These are phyloP conservation scores for Abortiporus biennis DNA, from an alignment of 1,284 basidiomycete genomes.

Conservation along the genomic window DNA sequence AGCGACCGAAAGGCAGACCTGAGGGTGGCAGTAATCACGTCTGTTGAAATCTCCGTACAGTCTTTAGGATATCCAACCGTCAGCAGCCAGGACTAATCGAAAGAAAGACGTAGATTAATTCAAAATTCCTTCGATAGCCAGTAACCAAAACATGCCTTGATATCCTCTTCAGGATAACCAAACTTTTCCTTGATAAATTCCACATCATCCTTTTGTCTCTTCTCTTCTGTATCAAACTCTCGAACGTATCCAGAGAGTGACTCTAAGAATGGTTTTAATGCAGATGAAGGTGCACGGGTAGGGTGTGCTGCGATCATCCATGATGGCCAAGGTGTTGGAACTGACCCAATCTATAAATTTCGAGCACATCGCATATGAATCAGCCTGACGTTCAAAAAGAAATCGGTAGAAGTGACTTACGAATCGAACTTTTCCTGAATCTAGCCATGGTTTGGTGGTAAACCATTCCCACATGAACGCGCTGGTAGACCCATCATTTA, in stretches of 20 bases:
- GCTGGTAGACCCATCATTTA: constrained; percentile 80
- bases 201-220: constrained; percentile 56
- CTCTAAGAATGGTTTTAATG: constrained; percentile 59
- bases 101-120: background rate
- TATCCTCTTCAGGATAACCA: constrained; percentile 76
- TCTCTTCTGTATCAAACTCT: constrained; percentile 60
- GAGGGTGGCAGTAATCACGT: constrained; percentile 67
- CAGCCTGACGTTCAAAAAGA: no score
- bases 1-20: constrained; percentile 41
- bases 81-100: constrained; percentile 52
- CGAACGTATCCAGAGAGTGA: constrained; percentile 61
- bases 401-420: constrained; percentile 37
- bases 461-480: constrained; percentile 98
- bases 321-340: constrained; percentile 94
- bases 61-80: constrained; percentile 73
- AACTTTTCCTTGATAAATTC: constrained; percentile 76
- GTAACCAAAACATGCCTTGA: constrained; percentile 42
- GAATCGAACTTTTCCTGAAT: constrained; percentile 79
- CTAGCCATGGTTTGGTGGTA: constrained; percentile 91
- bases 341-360: constrained; percentile 77
- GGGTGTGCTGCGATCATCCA: constrained; percentile 90
- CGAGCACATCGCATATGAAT: background rate
- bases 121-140: constrained; percentile 12
- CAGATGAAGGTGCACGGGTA: constrained; percentile 43
- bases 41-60: constrained; percentile 55